phyloP scores from a whole-genome alignment of 495 filamentous ascomycete species.

The Neurospora sp. region DNA sequence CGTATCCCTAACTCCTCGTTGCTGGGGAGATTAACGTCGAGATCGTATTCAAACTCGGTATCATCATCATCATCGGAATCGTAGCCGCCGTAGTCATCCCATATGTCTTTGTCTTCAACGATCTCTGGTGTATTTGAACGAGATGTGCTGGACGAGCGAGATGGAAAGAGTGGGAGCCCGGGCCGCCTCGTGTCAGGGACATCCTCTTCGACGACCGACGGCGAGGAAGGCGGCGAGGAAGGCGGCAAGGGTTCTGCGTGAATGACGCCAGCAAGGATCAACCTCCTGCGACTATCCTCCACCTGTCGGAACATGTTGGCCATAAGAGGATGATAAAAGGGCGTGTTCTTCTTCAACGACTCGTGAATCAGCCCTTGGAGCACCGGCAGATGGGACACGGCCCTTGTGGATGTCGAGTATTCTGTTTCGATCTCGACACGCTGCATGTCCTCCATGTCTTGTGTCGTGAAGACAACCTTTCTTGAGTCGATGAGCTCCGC shows the following conservation, averaged over 20 bases:
- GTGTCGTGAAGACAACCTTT: background rate
- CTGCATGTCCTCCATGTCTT: background rate
- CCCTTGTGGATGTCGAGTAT: background rate
- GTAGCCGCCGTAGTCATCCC: background rate
- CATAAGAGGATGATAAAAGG: background rate
- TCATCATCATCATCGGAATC: background rate
- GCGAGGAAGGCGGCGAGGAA: background rate
- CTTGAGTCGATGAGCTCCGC: background rate
- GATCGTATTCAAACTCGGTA: background rate
- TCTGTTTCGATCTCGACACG: background rate
- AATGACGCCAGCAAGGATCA: background rate
- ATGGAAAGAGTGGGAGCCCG: background rate
- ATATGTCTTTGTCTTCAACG: background rate
- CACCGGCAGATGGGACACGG: background rate
- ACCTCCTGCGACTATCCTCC: background rate
- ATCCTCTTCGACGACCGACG: background rate
- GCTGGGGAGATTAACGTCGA: background rate
- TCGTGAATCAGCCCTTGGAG: background rate
- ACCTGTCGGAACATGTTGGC: background rate
- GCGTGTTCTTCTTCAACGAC: background rate
- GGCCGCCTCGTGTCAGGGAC: background rate
- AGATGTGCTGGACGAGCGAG: background rate
- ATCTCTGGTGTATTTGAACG: background rate
- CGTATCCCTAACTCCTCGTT: background rate
- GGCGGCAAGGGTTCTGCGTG: background rate